phyloP scores from a whole-genome alignment of 2,329 filamentous ascomycete species.

The Colletotrichum shisoi region DNA sequence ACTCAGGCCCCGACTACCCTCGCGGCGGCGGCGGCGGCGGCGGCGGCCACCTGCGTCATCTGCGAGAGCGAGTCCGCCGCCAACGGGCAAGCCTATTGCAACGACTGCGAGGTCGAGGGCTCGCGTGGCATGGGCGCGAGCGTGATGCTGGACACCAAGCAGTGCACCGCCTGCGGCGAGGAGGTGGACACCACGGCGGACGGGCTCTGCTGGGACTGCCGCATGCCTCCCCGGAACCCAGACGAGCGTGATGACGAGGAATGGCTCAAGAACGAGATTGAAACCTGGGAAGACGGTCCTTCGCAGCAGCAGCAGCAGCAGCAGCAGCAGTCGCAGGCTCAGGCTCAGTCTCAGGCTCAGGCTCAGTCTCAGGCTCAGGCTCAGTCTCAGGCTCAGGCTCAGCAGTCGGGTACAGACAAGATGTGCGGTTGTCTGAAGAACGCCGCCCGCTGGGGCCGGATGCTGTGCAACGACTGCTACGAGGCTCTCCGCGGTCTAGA shows the following conservation, averaged over 20 bases:
- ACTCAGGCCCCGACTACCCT: neutral
- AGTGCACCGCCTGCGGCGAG: neutral
- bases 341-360: too few relatives aligned
- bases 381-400: too few relatives aligned
- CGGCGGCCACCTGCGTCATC: slow-evolving; percentile 3
- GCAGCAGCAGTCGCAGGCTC: too few relatives aligned
- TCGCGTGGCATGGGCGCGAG: neutral
- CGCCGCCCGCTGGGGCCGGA: neutral
- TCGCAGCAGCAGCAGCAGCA: neutral
- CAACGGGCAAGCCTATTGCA: neutral
- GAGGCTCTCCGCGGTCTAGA: neutral
- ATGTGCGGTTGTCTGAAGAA: neutral
- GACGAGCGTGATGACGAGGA: too few relatives aligned
- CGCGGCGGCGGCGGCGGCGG: neutral
- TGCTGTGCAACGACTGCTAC: neutral
- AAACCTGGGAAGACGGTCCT: neutral
- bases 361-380: too few relatives aligned
- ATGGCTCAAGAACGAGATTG: too few relatives aligned
- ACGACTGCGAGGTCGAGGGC: neutral
- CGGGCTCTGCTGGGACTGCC: neutral
- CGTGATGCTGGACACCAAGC: neutral
- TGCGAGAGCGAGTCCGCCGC: neutral
- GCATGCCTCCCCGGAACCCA: neutral
- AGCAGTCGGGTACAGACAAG: neutral
- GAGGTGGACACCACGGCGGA: neutral